These are phyloP conservation scores for Comarum palustre DNA, from an alignment of 306 rosid species.

Conservation along the genomic window DNA sequence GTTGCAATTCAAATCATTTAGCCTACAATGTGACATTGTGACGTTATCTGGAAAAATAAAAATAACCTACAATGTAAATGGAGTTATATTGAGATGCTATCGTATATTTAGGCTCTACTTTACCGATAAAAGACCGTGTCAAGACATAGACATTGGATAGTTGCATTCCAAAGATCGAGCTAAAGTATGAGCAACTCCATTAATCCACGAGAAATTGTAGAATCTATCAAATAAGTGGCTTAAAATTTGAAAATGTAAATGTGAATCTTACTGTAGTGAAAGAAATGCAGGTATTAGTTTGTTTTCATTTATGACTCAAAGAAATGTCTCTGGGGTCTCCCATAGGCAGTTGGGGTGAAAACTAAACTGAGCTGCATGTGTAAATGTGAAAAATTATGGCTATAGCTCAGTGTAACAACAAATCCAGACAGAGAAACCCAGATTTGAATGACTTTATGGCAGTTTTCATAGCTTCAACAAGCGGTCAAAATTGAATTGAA, in stretches of 20 bases:
- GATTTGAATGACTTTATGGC: neutral
- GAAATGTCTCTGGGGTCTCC: constrained; percentile 22
- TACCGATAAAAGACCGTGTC: too few species aligned
- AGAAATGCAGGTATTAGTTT: neutral
- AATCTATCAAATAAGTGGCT: neutral
- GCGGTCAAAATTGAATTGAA: constrained; percentile 36
- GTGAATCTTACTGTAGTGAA: too few species aligned
- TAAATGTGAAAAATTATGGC: neutral
- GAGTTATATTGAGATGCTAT: too few species aligned
- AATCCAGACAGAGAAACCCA: neutral
- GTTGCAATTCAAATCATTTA: too few species aligned
- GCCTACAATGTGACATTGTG: too few species aligned
- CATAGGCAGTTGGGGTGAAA: neutral
- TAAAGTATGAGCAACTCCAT: neutral
- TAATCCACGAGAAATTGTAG: neutral
- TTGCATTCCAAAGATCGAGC: neutral
- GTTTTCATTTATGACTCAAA: constrained; percentile 31
- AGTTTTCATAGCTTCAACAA: constrained; percentile 14
- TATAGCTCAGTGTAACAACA: neutral
- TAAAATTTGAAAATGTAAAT: neutral
- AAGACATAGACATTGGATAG: neutral
- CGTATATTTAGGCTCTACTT: too few species aligned
- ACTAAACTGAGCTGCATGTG: neutral
- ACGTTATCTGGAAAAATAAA: too few species aligned
- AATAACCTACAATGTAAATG: too few species aligned